A percentile compares a stretch with the other conserved stretches of the same genome.
phyloP scores from a whole-genome alignment of 2,329 filamentous ascomycete species.

The Penicillium sclerotigenum region DNA sequence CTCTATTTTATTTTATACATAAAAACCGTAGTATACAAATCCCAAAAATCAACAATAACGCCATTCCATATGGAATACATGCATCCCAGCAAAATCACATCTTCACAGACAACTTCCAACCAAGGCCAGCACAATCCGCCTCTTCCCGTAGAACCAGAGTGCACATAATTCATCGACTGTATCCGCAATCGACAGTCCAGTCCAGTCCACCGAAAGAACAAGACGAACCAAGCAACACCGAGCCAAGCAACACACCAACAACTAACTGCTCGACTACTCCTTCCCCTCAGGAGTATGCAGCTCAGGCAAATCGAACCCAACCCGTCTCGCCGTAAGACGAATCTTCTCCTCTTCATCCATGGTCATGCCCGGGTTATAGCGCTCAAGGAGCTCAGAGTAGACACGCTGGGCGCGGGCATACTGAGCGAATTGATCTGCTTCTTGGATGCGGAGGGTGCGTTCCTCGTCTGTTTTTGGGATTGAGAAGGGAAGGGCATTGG shows the following conservation, averaged over 20 bases:
- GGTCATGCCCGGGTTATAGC: conserved; percentile 90
- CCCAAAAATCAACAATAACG: conserved; percentile 2
- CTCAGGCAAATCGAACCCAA: conserved; percentile 81
- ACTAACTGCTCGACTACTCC: background rate
- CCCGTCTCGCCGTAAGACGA: conserved; percentile 75
- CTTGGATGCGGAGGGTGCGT: conserved; percentile 36
- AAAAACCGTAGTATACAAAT: conserved; percentile 8
- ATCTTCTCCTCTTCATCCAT: conserved; percentile 84
- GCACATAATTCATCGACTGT: background rate
- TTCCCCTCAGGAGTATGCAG: conserved; percentile 49
- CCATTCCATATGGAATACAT: conserved; percentile 8
- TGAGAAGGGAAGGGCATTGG: conserved; percentile 14
- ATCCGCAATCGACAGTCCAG: background rate
- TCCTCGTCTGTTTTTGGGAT: conserved; percentile 11
- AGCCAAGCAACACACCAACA: background rate
- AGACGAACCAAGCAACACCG: background rate
- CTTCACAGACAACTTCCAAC: background rate
- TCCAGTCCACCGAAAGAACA: background rate
- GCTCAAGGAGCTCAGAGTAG: conserved; percentile 76
- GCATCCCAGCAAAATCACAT: background rate
- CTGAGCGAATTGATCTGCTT: conserved; percentile 73
- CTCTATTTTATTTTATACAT: conserved; percentile 9
- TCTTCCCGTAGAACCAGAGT: background rate
- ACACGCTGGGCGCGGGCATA: conserved; percentile 83
- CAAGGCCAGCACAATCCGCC: background rate